phyloP scores from a whole-genome alignment of 2,329 filamentous ascomycete species.

The Clarireedia sp. region DNA sequence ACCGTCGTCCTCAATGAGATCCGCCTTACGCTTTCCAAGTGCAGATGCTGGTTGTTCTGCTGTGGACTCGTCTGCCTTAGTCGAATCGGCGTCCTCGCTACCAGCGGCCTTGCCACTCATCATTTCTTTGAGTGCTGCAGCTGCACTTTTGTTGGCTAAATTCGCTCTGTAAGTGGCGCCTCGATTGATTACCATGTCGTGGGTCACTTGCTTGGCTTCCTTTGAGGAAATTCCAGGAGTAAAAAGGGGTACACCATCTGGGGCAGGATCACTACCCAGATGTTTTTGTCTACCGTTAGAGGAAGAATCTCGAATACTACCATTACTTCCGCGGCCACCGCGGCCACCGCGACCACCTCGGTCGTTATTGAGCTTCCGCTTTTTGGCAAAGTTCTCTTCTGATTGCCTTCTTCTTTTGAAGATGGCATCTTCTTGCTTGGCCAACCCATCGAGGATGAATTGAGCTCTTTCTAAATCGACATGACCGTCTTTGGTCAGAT shows the following conservation, averaged over 20 bases:
- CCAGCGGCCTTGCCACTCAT: constrained; percentile 37
- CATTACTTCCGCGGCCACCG: constrained; percentile 28
- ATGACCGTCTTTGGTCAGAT: constrained; percentile 89
- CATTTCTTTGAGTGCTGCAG: constrained; percentile 76
- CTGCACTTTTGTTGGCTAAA: constrained; percentile 86
- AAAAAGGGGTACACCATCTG: constrained; percentile 47
- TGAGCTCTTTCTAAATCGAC: constrained; percentile 84
- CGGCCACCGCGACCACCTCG: constrained; percentile 29
- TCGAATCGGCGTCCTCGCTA: constrained; percentile 9
- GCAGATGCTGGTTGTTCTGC: constrained; percentile 39
- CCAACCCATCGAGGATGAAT: constrained; percentile 77
- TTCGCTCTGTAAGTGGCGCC: constrained; percentile 60
- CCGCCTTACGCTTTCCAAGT: constrained; percentile 70
- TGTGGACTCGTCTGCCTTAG: constrained; percentile 6
- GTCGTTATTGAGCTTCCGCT: constrained; percentile 65
- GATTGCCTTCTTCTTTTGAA: constrained; percentile 81
- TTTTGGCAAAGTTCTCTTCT: constrained; percentile 76
- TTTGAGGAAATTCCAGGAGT: constrained; percentile 47
- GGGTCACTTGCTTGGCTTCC: constrained; percentile 59
- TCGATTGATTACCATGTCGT: constrained; percentile 81
- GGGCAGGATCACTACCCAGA: constrained; percentile 23
- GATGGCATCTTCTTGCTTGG: constrained; percentile 87
- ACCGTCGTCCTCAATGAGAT: constrained; percentile 54
- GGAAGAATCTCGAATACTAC: constrained; percentile 22
- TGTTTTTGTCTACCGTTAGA: constrained; percentile 24